A percentile compares a stretch with the other conserved stretches of the same genome.
These are phyloP conservation scores for Penicillium janthinellum DNA, from an alignment of 2,329 filamentous ascomycete species.

Conservation along the genomic window DNA sequence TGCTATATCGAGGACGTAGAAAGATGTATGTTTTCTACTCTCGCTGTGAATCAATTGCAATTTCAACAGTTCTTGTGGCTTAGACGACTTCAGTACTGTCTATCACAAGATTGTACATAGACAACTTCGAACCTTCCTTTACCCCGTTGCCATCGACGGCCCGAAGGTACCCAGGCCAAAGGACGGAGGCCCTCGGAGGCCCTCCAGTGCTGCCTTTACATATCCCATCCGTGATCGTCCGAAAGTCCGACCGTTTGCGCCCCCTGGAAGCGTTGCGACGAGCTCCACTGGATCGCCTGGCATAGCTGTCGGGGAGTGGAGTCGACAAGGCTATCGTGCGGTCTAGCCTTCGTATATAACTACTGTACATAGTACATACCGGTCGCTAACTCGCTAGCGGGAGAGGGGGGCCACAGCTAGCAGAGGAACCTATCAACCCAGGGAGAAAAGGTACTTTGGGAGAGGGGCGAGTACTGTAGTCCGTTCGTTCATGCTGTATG, in stretches of 20 bases:
- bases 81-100: background rate
- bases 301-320: background rate
- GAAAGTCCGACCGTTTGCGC: slow-evolving; percentile 7
- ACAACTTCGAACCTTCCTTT: background rate
- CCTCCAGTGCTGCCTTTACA: background rate
- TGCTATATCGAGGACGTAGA: background rate
- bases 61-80: background rate
- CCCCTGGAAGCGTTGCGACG: background rate
- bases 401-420: background rate
- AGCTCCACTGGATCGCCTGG: slow-evolving; percentile 12
- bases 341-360: slow-evolving; percentile 10
- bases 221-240: slow-evolving; percentile 6
- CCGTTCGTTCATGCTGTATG: background rate
- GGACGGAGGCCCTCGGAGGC: background rate
- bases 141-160: background rate
- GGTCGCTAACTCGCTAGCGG: background rate
- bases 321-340: slow-evolving; percentile 3
- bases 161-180: background rate
- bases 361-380: background rate
- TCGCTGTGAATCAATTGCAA: background rate
- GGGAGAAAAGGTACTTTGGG: background rate
- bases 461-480: background rate
- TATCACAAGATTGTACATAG: background rate
- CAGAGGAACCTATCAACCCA: background rate
- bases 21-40: background rate